Base-by-base conservation (phyloP, 1,284 basidiomycete genomes). In the Leucoagaricus sp. region DNA sequence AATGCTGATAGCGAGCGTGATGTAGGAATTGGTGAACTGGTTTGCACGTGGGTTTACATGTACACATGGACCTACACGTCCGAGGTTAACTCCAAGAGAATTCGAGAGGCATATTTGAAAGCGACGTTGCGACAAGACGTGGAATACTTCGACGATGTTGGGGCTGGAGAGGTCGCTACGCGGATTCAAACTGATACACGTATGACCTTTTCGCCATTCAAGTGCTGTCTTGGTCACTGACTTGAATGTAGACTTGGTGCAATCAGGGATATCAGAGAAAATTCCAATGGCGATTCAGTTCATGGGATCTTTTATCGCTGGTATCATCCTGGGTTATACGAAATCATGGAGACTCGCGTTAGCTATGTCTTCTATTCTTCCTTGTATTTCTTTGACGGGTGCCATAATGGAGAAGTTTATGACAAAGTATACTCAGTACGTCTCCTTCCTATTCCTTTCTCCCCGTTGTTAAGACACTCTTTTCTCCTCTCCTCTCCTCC, bases 121-220 rank as follows among this genome's bases (percentile, higher is more conserved):
- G 83, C 91, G 1, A 70, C 93, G 10, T 78, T 94, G 15, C 86
- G 91, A 41, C 89, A 93, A 72, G 87, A 95, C 70, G 84, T 91
- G 49, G 86, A 89, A 17, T 97, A 84, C 75, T 97, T 97, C 67
- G 95, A 97, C 69, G 83, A 86, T 9, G 83, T 96, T 51, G 94
- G 96, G 6, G 89, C 95, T 2, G 96, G 95, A 57, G 95, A 97
- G 71, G 86, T 98, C 31, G 89, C 95, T 0, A 96, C 94, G 0
- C 86, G 94, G 53, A 97, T 97, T 60, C 91, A 95, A 69, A 91
- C 89, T 0, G 92, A 94, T 67, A 92, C 87, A 12, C 87, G 87
- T 87, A 64, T 62, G 83, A 73, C n/a, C n/a, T n/a, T n/a, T n/a
- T 12, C 28, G n/a, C 3, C 15, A 15, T 34, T 9, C 8, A 6